Evolutionary conservation across 106 monocot species (phyloP).

Genomic region (Dendrobium officinale): DNA sequence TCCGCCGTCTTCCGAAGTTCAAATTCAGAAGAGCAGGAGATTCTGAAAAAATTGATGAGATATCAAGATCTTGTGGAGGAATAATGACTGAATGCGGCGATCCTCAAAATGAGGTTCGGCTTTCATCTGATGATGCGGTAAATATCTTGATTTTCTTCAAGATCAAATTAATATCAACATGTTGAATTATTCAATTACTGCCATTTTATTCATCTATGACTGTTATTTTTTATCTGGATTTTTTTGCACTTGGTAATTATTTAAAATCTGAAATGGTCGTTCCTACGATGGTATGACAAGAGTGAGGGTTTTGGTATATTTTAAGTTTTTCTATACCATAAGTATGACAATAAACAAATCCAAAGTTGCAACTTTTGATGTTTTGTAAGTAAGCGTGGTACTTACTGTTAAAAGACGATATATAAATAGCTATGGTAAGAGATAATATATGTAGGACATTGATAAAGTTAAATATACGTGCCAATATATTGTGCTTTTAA

Average conservation of each 20-base stretch:
- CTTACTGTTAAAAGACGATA: neutral
- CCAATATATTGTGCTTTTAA: neutral
- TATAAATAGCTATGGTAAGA: neutral
- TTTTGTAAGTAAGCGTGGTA: neutral
- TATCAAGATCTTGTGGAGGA: conserved; percentile 22
- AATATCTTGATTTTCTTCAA: conserved; percentile 1
- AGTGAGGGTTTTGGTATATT: neutral
- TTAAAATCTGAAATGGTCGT: neutral
- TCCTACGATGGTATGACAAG: neutral
- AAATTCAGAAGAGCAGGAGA: conserved; percentile 23
- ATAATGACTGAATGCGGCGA: conserved; percentile 36
- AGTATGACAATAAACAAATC: neutral
- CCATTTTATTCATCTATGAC: neutral
- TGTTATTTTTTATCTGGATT: neutral
- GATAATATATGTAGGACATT: neutral
- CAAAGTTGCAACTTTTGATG: neutral
- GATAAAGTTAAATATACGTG: neutral
- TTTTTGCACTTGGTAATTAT: neutral
- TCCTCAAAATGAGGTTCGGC: conserved; percentile 18
- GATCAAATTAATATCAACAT: too few relatives aligned
- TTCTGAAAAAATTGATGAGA: conserved; percentile 21
- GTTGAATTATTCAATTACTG: neutral
- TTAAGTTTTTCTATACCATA: neutral
- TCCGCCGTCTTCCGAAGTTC: conserved; percentile 30
- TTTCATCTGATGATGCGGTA: conserved; percentile 38